Base-by-base conservation (phyloP, 2,329 filamentous ascomycete species). In the Aureobasidium subglaciale region DNA sequence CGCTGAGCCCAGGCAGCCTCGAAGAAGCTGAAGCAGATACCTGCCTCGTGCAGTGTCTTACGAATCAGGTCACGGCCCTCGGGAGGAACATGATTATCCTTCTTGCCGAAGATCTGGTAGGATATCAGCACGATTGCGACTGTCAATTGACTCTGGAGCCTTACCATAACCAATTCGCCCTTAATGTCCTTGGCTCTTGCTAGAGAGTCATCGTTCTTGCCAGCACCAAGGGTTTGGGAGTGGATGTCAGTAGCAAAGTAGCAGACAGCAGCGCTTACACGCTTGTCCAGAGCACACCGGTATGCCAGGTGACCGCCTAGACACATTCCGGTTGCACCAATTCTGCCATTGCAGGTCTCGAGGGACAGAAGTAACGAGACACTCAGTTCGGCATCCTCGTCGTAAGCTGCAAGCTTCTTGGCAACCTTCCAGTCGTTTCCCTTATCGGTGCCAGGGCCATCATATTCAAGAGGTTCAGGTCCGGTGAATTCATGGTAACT, bases 171-270 rank as follows among this genome's bases (percentile, higher is more conserved):
- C 15, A 93, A 73, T 70, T 96, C 91, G 15, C 83, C 87, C 67
- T 83, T 83, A 69, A 95, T 86, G 62, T 86, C 82, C 6, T 71
- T 68, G 15, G 88, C 79, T 43, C 84, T 70, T 15, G 74, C 70
- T 42, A 88, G 67, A 60, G 77, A 81, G 64, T 87, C 80, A 65
- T 88, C 85, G 20, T 75, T 76, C 68, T 82, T 81, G 61, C 81
- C 74, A 58, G 82, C 79, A 22, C 90, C 92, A 1, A 97, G 80
- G 8, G 85, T 89, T 56, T 82, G 80, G 60, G 78, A 82, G 75
- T 96, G 92, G 52, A 96, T 84, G 73, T 96, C 92, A 11, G 91
- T 96, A 8, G 89, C 90, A 71, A 96, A 96, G 75, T 90, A 97
- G 69, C 89, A 86, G 27, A 95, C 86, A 34, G 84, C 84, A 27